Percentiles rank a stretch among this genome's conserved stretches.
Evolutionary conservation across 2,329 filamentous ascomycete species (phyloP).

Genomic region (Fusarium penzigii): DNA sequence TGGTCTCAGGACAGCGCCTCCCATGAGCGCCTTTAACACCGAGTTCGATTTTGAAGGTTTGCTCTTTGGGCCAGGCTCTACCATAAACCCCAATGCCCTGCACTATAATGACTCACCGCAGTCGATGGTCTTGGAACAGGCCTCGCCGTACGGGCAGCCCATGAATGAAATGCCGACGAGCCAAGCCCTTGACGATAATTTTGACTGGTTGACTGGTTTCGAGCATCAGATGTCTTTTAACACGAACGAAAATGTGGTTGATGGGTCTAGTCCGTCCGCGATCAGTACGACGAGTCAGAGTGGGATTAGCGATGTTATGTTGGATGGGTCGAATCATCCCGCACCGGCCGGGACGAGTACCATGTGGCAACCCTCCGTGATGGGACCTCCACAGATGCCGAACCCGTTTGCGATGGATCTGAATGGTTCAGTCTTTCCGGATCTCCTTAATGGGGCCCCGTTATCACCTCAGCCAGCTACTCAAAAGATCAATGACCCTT

Average conservation of each 20-base stretch:
- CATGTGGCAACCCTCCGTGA: conserved; percentile 71
- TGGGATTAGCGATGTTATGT: conserved; percentile 86
- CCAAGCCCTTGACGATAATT: conserved; percentile 71
- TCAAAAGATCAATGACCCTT: conserved; percentile 72
- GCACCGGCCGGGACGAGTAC: conserved; percentile 54
- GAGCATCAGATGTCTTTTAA: conserved; percentile 74
- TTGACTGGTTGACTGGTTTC: conserved; percentile 82
- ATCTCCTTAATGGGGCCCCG: conserved; percentile 70
- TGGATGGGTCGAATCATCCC: conserved; percentile 74
- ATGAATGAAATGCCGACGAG: conserved; percentile 59
- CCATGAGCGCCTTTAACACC: conserved; percentile 58
- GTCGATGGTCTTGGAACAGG: conserved; percentile 61
- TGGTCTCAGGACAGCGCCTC: conserved; percentile 77
- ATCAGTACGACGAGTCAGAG: conserved; percentile 95
- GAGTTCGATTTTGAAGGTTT: conserved; percentile 53
- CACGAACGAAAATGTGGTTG: conserved; percentile 76
- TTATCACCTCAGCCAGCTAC: conserved; percentile 75
- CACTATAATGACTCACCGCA: conserved; percentile 83
- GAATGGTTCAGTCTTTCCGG: conserved; percentile 72
- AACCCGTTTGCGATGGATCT: conserved; percentile 76
- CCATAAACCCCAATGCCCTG: conserved; percentile 71
- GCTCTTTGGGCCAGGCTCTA: conserved; percentile 68
- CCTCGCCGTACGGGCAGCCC: conserved; percentile 59
- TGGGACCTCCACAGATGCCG: conserved; percentile 67
- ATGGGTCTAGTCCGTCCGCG: conserved; percentile 91